phyloP scores from a whole-genome alignment of 1,139 yeast species.

The Hansenula sp. region DNA sequence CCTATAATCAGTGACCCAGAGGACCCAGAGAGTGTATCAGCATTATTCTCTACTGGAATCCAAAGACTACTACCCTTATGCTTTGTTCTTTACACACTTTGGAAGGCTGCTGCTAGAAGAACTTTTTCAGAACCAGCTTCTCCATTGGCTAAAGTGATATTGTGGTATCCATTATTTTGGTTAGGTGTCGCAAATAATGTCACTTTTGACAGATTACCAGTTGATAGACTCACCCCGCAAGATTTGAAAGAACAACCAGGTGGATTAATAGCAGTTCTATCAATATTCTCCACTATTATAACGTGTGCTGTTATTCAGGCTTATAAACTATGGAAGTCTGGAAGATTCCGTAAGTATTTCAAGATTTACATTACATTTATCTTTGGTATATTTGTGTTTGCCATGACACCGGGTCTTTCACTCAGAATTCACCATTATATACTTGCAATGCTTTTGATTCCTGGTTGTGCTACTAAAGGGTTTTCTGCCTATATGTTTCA shows the following conservation, averaged over 20 bases:
- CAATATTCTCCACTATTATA: slow-evolving; percentile 41
- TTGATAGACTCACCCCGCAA: slow-evolving; percentile 69
- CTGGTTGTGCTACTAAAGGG: slow-evolving; percentile 84
- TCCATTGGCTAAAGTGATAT: slow-evolving; percentile 47
- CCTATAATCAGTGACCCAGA: slow-evolving; percentile 58
- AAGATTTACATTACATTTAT: slow-evolving; percentile 46
- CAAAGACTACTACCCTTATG: slow-evolving; percentile 73
- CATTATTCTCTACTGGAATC: slow-evolving; percentile 64
- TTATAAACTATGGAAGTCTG: slow-evolving; percentile 73
- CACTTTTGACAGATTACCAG: slow-evolving; percentile 83
- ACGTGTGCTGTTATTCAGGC: slow-evolving; percentile 70
- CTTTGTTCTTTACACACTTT: slow-evolving; percentile 68
- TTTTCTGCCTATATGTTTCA: slow-evolving; percentile 68
- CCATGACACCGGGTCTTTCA: slow-evolving; percentile 62
- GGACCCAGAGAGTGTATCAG: slow-evolving; percentile 49
- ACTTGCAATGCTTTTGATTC: slow-evolving; percentile 69
- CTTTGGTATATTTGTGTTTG: slow-evolving; percentile 41
- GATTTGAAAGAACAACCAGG: slow-evolving; percentile 79
- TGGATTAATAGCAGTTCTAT: slow-evolving; percentile 59
- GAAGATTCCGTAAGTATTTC: slow-evolving; percentile 58
- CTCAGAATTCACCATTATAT: slow-evolving; percentile 88
- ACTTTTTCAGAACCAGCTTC: slow-evolving; percentile 34
- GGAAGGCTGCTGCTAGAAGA: slow-evolving; percentile 48
- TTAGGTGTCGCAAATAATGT: slow-evolving; percentile 79
- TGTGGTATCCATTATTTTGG: slow-evolving; percentile 86